Evolutionary conservation across 78 protist genomes (phyloP), one percentile per base, ranked within the genome.

Genomic region (Pirum gemmata): DNA sequence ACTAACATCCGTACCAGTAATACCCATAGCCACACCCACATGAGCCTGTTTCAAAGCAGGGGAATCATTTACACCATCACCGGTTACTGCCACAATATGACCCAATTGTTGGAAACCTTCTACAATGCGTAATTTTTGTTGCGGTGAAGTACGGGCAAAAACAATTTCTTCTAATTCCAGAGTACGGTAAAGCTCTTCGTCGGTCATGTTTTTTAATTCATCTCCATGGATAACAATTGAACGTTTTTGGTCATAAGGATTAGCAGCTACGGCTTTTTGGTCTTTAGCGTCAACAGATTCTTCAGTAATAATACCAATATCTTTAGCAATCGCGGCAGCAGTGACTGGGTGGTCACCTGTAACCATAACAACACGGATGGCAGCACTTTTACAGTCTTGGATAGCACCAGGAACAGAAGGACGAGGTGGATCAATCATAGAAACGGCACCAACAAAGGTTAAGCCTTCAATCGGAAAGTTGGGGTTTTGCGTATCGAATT

Each of bases 341-440:
- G 99, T 97, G 86, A 76, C 83, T 27, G 98, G 95, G 87, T 97
- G 98, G 84, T 98, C 99, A 34, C 99, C 99, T 29, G 99, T 98
- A 31, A 96, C 98, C 99, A 98, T 98, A 83, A 92, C 86, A 78
- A 97, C 98, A 38, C 90, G 75, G 51, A 96, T 89, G 40, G 96
- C 93, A 13, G 95, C 97, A 38, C 76, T 61, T 39, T 90, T 83
- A 72, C 93, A 93, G 0, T 29, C 41, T 25, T 26, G 75, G 8
- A 95, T 82, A 13, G 93, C 92, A 13, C 37, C 87, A 39, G 61
- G 83, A 1, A 96, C 99, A 8, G 79, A 92, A 31, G 90, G 93
- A 2, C 97, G 89, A 39, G 99, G 99, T 35, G 99, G 99, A 89
- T 98, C 99, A 73, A 95, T 92, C 67, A 98, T 79, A 18, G 98